Evolutionary conservation across 2,329 filamentous ascomycete species (phyloP).

Genomic region (Blastomyces silverae): DNA sequence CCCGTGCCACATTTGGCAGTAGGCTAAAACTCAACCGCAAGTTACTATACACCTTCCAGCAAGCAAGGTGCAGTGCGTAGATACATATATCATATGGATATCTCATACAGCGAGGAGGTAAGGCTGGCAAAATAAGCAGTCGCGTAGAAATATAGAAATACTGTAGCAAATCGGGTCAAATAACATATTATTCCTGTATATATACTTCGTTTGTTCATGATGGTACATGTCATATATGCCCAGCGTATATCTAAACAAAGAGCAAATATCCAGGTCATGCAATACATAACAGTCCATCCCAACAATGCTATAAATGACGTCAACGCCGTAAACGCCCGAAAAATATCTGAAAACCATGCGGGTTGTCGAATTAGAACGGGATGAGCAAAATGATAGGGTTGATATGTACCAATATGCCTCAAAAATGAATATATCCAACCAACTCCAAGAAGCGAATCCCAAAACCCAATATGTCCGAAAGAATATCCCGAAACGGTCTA

Average conservation of each 20-base stretch:
- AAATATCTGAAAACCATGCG: not conserved
- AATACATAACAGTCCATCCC: not conserved
- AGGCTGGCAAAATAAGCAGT: not conserved
- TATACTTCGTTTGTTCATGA: not conserved
- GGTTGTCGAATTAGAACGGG: not conserved
- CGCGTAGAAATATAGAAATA: not conserved
- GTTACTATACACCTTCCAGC: too few relatives aligned
- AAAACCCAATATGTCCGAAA: not conserved
- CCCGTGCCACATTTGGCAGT: not conserved
- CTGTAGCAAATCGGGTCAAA: too few relatives aligned
- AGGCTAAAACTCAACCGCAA: not conserved
- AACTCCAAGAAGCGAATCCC: not conserved
- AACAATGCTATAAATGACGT: not conserved
- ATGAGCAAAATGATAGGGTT: not conserved
- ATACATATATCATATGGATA: not conserved
- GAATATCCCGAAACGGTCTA: not conserved
- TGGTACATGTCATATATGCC: too few relatives aligned
- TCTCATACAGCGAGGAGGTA: not conserved
- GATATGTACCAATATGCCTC: not conserved
- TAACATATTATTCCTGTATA: not conserved
- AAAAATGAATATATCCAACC: conserved; percentile 5
- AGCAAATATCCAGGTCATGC: not conserved
- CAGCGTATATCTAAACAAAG: not conserved
- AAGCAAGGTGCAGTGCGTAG: not conserved
- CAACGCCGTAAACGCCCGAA: not conserved